Conservation (phyloP, 257 asterid species). For the Nicotiana knightiana region DNA sequence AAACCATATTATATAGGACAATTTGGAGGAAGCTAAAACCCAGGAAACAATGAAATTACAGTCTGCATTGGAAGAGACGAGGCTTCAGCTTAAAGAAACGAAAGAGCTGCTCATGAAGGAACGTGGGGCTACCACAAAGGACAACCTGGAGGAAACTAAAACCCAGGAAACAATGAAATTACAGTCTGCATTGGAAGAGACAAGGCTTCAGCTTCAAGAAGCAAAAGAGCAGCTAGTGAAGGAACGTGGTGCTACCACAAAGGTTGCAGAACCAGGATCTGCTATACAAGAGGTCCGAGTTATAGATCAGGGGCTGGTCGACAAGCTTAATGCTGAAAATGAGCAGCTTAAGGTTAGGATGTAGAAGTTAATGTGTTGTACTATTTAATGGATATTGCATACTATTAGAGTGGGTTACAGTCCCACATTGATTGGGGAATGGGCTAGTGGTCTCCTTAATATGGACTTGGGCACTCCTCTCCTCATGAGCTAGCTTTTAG, state of each 20-base stretch:
- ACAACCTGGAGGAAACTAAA: constrained; percentile 48
- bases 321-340: constrained; percentile 61
- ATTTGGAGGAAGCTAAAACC: constrained; percentile 51
- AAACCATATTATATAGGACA: not conserved
- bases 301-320: constrained; percentile 46
- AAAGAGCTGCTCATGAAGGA: constrained; percentile 44
- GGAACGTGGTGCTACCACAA: not conserved
- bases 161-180: constrained; percentile 48
- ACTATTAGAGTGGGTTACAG: too few relatives aligned
- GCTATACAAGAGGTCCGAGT: constrained; percentile 30
- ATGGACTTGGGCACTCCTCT: too few relatives aligned
- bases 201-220: constrained; percentile 41
- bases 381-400: not conserved
- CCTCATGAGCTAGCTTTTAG: too few relatives aligned
- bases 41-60: constrained; percentile 53
- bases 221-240: constrained; percentile 29
- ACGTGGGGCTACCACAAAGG: constrained; percentile 26
- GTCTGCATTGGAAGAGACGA: constrained; percentile 54
- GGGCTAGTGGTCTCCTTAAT: too few relatives aligned
- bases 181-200: constrained; percentile 59
- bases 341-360: constrained; percentile 63
- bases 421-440: too few relatives aligned
- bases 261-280: constrained; percentile 13
- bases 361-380: not conserved
- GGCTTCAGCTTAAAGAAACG: constrained; percentile 45